A percentile compares a stretch with the other conserved stretches of the same genome.
Conservation (phyloP, 1,139 yeast genomes). For the Candida labiduridarum region DNA sequence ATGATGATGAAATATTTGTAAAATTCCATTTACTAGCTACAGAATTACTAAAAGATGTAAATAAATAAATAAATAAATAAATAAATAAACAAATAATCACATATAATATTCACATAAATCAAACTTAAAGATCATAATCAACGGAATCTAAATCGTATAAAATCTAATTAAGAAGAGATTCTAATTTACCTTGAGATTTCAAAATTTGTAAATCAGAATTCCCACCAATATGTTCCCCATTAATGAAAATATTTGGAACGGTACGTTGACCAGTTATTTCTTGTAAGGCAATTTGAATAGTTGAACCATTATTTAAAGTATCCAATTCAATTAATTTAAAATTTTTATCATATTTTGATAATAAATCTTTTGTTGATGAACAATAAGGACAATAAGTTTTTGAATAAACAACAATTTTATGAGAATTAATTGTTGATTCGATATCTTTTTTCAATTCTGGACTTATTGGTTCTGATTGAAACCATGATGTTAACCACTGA, state of each 20-base stretch:
- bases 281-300: constrained; percentile 66
- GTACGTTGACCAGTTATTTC: constrained; percentile 82
- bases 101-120: no score
- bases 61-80: constrained; percentile 5
- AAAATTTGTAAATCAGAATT: constrained; percentile 74
- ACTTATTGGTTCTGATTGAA: constrained; percentile 20
- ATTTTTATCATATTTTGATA: constrained; percentile 18
- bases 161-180: constrained; percentile 15
- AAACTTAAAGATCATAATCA: background rate
- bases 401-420: constrained; percentile 23
- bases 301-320: constrained; percentile 20
- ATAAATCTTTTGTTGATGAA: constrained; percentile 23
- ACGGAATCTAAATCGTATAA: no score
- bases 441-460: constrained; percentile 22
- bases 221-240: constrained; percentile 88
- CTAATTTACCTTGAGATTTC: constrained; percentile 25
- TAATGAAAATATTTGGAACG: constrained; percentile 84
- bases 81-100: background rate
- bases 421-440: constrained; percentile 19
- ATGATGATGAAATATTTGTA: constrained; percentile 61
- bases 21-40: constrained; percentile 70
- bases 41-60: constrained; percentile 35
- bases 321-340: constrained; percentile 28
- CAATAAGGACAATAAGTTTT: constrained; percentile 35
- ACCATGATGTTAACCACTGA: constrained; percentile 20